Base-by-base conservation (phyloP, 352 stramenopile genomes). In the Pythium aphanidermatum region DNA sequence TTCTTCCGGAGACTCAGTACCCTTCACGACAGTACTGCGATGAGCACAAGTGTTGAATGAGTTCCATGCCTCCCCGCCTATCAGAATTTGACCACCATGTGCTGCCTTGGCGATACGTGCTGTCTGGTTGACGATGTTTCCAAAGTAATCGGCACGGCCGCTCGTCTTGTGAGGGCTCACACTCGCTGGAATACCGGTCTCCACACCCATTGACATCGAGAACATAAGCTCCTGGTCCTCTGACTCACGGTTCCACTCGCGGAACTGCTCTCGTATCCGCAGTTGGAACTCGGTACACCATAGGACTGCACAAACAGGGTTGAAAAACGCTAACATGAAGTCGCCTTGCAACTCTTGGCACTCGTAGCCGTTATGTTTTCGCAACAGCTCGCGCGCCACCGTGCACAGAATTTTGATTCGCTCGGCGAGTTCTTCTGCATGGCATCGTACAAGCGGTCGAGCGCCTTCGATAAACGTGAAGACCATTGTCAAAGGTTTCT, bases 301-400 rank as follows among this genome's bases (percentile, higher is more conserved):
- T 27, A 91, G 70, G 28, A 94, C 82, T 0, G 83, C 83, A 32
- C 67, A 81, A 8, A 69, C 68, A 14, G 80, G 77, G n/a, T 84
- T 84, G 58, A 91, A 91, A 27, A 94, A 94, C 28, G 83, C 83
- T 35, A 94, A 55, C 83, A 94, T 94, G 32, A 94, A 94, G 49
- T 94, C 83, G 33, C 83, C 83, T 53, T 92, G 80, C 20, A 92
- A 60, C 51, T 94, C 83, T 49, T 94, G 83, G 29, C 83, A 94
- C 46, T 94, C 83, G 60, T 94, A 94, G 9, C 83, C 83, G 53
- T 92, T 86, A 57, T 92, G 74, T 43, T 85, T 83, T 29, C 78
- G 54, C 30, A 94, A 44, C 16, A 94, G 33, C 48, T 89, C 65
- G 5, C 82, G 73, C 16, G 82, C 81, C 2, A 92, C 63, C 41